These are phyloP conservation scores for Arxiozyma heterogenica DNA, from an alignment of 1,139 yeast genomes.

Conservation along the genomic window DNA sequence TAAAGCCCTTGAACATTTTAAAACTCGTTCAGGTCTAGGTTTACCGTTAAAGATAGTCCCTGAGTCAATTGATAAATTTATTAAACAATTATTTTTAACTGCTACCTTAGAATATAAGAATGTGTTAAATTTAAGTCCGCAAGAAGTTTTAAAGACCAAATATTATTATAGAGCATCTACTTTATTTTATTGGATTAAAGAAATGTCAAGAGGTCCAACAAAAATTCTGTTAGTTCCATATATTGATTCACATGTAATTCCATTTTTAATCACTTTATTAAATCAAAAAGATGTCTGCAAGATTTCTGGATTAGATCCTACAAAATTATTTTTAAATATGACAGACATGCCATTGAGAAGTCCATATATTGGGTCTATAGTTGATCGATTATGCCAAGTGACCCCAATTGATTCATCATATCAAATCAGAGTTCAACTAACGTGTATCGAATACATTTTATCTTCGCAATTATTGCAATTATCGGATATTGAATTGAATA, in stretches of 20 bases:
- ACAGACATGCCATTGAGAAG: slow-evolving; percentile 50
- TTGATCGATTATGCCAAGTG: slow-evolving; percentile 41
- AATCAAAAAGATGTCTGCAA: slow-evolving; percentile 76
- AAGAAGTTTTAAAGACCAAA: slow-evolving; percentile 31
- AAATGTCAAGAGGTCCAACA: slow-evolving; percentile 25
- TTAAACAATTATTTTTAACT: slow-evolving; percentile 35
- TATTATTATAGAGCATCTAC: slow-evolving; percentile 34
- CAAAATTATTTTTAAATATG: slow-evolving; percentile 43
- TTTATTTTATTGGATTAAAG: slow-evolving; percentile 25
- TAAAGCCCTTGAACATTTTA: slow-evolving; percentile 35
- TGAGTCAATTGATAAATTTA: slow-evolving; percentile 21
- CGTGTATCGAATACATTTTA: slow-evolving; percentile 65
- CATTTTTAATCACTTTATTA: slow-evolving; percentile 59
- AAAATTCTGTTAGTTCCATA: slow-evolving; percentile 35
- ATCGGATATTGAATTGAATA: slow-evolving; percentile 40
- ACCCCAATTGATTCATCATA: slow-evolving; percentile 42
- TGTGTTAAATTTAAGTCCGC: slow-evolving; percentile 28
- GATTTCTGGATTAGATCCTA: slow-evolving; percentile 56
- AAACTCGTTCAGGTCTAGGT: slow-evolving; percentile 34
- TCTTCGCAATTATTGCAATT: slow-evolving; percentile 61
- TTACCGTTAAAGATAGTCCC: slow-evolving; percentile 26
- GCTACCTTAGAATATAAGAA: slow-evolving; percentile 39
- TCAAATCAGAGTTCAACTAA: slow-evolving; percentile 59
- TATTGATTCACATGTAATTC: slow-evolving; percentile 44
- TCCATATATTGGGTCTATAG: slow-evolving; percentile 38